Conservation (phyloP, 257 asterid species). For the Misopates orontium region DNA sequence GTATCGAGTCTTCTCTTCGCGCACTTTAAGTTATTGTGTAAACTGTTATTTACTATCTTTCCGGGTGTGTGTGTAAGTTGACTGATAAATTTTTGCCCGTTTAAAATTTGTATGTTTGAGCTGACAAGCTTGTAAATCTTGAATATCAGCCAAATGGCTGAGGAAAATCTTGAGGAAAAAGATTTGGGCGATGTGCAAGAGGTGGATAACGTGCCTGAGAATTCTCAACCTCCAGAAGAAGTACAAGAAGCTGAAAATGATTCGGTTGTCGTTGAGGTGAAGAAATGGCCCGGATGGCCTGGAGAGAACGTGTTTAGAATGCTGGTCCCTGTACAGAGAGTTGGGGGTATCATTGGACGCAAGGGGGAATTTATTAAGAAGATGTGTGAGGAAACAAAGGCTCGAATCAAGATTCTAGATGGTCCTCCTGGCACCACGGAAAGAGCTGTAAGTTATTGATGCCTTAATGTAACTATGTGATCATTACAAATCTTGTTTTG, state of each 20-base stretch:
- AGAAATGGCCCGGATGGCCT: constrained; percentile 89
- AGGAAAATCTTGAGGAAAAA: constrained; percentile 20
- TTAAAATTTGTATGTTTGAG: neutral
- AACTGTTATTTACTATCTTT: neutral
- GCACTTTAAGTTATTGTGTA: too few relatives aligned
- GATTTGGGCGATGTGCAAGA: constrained; percentile 25
- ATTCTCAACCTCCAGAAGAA: constrained; percentile 38
- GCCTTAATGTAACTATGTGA: neutral
- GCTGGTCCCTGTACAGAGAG: constrained; percentile 68
- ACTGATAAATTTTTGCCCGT: neutral
- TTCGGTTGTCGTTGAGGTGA: constrained; percentile 48
- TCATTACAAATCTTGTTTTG: neutral
- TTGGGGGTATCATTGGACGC: constrained; percentile 78
- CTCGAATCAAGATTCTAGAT: constrained; percentile 75
- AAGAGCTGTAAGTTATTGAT: constrained; percentile 61
- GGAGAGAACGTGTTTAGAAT: constrained; percentile 75
- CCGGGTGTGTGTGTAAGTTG: neutral
- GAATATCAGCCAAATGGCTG: constrained; percentile 20
- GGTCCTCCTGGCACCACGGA: constrained; percentile 71
- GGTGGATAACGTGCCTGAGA: constrained; percentile 35
- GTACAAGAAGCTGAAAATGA: constrained; percentile 36
- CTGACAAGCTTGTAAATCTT: neutral
- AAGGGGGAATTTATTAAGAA: constrained; percentile 72
- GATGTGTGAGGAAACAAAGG: constrained; percentile 68
- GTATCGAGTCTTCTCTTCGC: too few relatives aligned